Evolutionary conservation across 345 rosid species (phyloP).

Genomic region (Cardiospermum halicacabum): DNA sequence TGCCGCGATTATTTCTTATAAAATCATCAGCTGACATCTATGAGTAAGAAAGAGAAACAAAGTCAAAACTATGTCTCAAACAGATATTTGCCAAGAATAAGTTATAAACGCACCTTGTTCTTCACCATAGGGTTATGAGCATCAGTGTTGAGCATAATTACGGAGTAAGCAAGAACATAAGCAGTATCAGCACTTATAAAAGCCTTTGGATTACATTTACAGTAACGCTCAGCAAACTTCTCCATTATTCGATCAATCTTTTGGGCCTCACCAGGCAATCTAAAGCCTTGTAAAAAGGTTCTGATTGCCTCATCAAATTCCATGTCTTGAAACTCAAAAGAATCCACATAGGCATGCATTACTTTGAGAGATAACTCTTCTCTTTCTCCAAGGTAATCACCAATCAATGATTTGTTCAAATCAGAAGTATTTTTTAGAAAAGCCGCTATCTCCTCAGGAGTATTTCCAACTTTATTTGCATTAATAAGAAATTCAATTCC

Average conservation of each 20-base stretch:
- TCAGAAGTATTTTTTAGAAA: constrained; percentile 90
- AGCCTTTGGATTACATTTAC: constrained; percentile 93
- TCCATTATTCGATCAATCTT: constrained; percentile 99
- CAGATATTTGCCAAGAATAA: constrained; percentile 18
- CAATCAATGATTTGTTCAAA: constrained; percentile 80
- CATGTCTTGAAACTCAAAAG: constrained; percentile 83
- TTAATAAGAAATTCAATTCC: constrained; percentile 94
- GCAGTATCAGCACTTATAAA: constrained; percentile 97
- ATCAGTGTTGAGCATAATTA: constrained; percentile 95
- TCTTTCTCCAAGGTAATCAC: constrained; percentile 99
- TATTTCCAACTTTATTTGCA: constrained; percentile 87
- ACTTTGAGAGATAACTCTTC: constrained; percentile 92
- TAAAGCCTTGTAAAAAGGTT: constrained; percentile 77
- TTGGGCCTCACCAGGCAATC: constrained; percentile 99
- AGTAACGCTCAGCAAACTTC: constrained; percentile 93
- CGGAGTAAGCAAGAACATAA: constrained; percentile 97
- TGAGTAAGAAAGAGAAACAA: constrained; percentile 11
- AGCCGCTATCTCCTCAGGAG: constrained; percentile 93
- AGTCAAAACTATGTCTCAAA: constrained; percentile 25
- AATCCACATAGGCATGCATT: constrained; percentile 97
- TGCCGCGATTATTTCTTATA: constrained; percentile 93
- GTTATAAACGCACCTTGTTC: constrained; percentile 63
- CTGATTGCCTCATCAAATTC: constrained; percentile 97
- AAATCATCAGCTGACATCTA: constrained; percentile 99
- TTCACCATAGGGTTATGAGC: constrained; percentile 98